Percentiles rank a stretch among this genome's conserved stretches.
These are phyloP conservation scores for Hanseniaspora valbyensis DNA, from an alignment of 805 yeast genomes.

Conservation along the genomic window DNA sequence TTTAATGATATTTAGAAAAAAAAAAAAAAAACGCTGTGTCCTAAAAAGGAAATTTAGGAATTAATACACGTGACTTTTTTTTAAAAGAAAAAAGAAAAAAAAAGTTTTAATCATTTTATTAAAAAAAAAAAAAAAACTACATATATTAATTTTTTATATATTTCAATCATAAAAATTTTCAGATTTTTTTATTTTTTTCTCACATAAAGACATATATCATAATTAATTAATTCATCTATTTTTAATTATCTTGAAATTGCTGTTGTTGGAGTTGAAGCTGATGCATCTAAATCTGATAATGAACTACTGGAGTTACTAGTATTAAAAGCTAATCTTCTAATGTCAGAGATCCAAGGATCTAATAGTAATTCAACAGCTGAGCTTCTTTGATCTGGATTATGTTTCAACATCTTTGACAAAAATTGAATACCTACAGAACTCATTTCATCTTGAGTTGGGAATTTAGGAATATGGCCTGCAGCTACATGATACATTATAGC, in stretches of 20 bases:
- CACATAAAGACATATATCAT: too few species aligned
- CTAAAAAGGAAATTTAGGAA: neutral
- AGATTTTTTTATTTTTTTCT: too few species aligned
- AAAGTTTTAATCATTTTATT: too few species aligned
- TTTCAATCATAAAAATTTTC: too few species aligned
- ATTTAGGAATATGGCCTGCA: slow-evolving; percentile 80
- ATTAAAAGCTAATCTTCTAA: slow-evolving; percentile 59
- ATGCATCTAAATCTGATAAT: slow-evolving; percentile 1
- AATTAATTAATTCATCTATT: too few species aligned
- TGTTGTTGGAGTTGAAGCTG: slow-evolving; percentile 4
- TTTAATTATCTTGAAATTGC: neutral
- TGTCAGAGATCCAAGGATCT: slow-evolving; percentile 82
- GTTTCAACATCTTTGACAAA: slow-evolving; percentile 63
- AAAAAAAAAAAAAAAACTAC: too few species aligned
- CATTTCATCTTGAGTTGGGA: slow-evolving; percentile 70
- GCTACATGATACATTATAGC: slow-evolving; percentile 98
- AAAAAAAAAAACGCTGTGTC: neutral
- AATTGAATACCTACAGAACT: slow-evolving; percentile 63
- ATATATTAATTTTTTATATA: too few species aligned
- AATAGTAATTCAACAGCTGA: slow-evolving; percentile 73
- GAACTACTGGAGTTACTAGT: slow-evolving; percentile 26
- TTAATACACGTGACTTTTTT: too few species aligned
- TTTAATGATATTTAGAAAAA: too few species aligned
- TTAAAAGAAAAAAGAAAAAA: too few species aligned
- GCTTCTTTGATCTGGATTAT: slow-evolving; percentile 69